Conservation (phyloP, 1,284 basidiomycete genomes). For the Waitea zeae region DNA sequence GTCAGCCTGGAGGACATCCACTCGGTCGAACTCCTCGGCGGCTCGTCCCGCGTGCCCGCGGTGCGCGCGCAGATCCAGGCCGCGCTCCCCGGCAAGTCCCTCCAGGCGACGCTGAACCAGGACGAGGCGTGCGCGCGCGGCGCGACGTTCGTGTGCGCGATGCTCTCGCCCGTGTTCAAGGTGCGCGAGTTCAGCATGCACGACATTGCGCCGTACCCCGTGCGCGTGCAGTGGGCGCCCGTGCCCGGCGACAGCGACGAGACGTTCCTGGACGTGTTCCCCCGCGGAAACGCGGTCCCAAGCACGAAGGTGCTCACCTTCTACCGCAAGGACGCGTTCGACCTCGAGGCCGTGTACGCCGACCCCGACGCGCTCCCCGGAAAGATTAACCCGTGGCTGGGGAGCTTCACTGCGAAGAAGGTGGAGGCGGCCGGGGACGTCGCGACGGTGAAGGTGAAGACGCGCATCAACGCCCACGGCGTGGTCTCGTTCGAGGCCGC, state of each 20-base stretch:
- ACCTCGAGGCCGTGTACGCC: constrained; percentile 70
- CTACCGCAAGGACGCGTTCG: constrained; percentile 76
- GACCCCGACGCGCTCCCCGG: constrained; percentile 56
- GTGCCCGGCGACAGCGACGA: constrained; percentile 65
- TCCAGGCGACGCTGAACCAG: constrained; percentile 85
- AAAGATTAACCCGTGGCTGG: constrained; percentile 70
- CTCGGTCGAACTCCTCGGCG: constrained; percentile 53
- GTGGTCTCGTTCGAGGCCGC: constrained; percentile 73
- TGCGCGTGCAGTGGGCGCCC: constrained; percentile 77
- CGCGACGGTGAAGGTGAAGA: constrained; percentile 77
- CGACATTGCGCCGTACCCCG: constrained; percentile 72
- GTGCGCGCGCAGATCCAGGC: constrained; percentile 47
- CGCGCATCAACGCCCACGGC: constrained; percentile 73
- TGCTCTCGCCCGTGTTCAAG: constrained; percentile 89
- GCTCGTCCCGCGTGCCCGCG: constrained; percentile 50
- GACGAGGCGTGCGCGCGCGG: constrained; percentile 90
- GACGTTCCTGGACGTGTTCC: constrained; percentile 78
- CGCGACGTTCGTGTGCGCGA: constrained; percentile 87
- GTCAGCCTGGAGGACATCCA: constrained; percentile 42
- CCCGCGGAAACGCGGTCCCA: constrained; percentile 65
- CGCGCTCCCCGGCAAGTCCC: constrained; percentile 48
- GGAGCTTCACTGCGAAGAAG: constrained; percentile 63
- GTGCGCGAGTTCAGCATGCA: constrained; percentile 82
- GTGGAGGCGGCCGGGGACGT: constrained; percentile 62
- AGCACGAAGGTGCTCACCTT: constrained; percentile 93